Conservation (phyloP, 768 basidiomycete genomes). For the Hortiboletus flavorubellus region DNA sequence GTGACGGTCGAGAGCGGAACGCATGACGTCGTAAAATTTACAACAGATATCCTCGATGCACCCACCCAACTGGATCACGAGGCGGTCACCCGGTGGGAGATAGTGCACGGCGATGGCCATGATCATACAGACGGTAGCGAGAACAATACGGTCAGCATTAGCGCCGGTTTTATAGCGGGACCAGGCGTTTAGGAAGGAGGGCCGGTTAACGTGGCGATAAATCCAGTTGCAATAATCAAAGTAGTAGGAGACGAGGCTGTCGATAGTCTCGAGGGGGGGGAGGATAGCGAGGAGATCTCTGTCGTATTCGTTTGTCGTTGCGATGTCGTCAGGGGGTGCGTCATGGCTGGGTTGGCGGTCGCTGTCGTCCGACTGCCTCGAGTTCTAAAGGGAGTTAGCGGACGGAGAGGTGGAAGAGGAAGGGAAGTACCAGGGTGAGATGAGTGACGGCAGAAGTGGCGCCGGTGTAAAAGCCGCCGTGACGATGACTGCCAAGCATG, state of each 20-base stretch:
- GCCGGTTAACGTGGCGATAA: conserved; percentile 71
- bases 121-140: conserved; percentile 71
- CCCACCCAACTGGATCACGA: conserved; percentile 52
- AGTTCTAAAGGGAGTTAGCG: conserved; percentile 33
- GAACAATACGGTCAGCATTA: conserved; percentile 61
- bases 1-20: conserved; percentile 59
- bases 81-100: conserved; percentile 59
- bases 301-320: conserved; percentile 55
- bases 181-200: conserved; percentile 63
- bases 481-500: conserved; percentile 61
- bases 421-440: conserved; percentile 50
- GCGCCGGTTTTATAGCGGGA: conserved; percentile 66
- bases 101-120: conserved; percentile 74
- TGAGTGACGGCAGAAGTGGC: conserved; percentile 73
- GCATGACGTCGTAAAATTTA: conserved; percentile 69
- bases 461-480: conserved; percentile 74
- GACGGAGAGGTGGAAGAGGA: conserved; percentile 12
- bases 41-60: conserved; percentile 57
- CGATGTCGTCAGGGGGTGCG: conserved; percentile 37
- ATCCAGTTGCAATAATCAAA: conserved; percentile 90
- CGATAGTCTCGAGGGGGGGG: conserved; percentile 64
- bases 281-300: conserved; percentile 66
- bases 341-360: conserved; percentile 55
- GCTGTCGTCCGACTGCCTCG: conserved; percentile 49
- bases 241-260: conserved; percentile 70